phyloP scores from a whole-genome alignment of 2,329 filamentous ascomycete genomes.

The Verticillium alfalfae region DNA sequence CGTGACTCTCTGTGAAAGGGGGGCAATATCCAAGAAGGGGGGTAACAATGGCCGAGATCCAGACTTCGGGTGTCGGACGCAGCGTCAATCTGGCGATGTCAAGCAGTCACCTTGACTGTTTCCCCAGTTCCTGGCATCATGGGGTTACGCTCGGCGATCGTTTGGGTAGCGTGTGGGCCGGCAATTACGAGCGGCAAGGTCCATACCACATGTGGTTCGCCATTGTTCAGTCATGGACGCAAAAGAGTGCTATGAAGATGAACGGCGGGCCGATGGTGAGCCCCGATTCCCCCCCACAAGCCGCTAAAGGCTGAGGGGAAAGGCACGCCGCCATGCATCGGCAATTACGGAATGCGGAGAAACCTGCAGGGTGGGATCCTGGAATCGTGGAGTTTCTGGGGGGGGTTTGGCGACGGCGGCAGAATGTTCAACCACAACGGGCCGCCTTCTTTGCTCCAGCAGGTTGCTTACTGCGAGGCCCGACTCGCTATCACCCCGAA shows the following conservation, averaged over 20 bases:
- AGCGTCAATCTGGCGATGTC: background rate
- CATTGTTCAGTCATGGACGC: slow-evolving; percentile 1
- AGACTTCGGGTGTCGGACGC: background rate
- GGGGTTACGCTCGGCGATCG: slow-evolving; percentile 4
- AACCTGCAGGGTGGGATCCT: background rate
- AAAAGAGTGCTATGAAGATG: background rate
- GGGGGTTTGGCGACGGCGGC: background rate
- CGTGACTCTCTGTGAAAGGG: background rate
- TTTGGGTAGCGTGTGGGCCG: background rate
- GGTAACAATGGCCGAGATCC: background rate
- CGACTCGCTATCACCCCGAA: background rate
- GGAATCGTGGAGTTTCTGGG: background rate
- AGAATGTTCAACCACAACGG: slow-evolving; percentile 6
- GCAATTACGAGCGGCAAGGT: slow-evolving; percentile 6
- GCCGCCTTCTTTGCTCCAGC: background rate
- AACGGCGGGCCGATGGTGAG: background rate
- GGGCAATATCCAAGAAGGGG: background rate
- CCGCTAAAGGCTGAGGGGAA: slow-evolving; percentile 2
- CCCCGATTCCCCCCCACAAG: background rate
- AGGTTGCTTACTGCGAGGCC: background rate
- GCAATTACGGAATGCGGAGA: slow-evolving; percentile 9
- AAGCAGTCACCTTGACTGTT: slow-evolving; percentile 1
- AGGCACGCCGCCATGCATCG: slow-evolving; percentile 2
- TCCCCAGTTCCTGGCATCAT: background rate
- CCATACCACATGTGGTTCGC: background rate